Evolutionary conservation across 306 rosid genomes (phyloP), one percentile per base, ranked within the genome.

Genomic region (Prunus campanulata): DNA sequence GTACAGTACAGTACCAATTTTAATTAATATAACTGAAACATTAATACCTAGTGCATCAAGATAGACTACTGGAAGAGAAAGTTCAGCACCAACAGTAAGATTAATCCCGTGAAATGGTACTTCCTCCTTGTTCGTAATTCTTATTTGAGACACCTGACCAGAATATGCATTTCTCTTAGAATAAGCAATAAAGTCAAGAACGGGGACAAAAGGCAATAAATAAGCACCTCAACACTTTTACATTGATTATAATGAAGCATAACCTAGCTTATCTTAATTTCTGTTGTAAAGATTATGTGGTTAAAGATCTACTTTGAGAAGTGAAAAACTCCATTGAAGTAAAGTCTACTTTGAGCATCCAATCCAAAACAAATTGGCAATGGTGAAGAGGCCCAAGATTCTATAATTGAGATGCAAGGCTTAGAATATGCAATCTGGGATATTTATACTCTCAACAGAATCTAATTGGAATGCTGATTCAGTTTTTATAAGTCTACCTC

Each of bases 121-220:
- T 6, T 35, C 82, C 79, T 90, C 88, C 85, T 85, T 84, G 77
- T 81, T 86, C 65, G 86, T 87, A 75, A 85, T 81, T 82, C 95
- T 90, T 80, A 94, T 80, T 83, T 92, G 98, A 85, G 91, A 82
- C 78, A 92, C 98, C 98, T 91, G 87, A 77, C 78, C 68, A 86
- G 68, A 63, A 76, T 7, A 72, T 59, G 75, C 7, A 82, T 73
- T 24, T 59, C 64, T 59, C 64, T 59, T 24, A 59, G 32, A 52
- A 52, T 15, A 15, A 52, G 20, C 22, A 52, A 52, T 52, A 52
- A 52, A 16, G 22, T 15, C 57, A 52, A 12, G 57, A 52, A 52
- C 15, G 8, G 47, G 35, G 51, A 30, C 24, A 60, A 30, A 63
- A 27, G 56, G 30, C 8, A 55, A 20, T 50, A 69, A 11, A 71